phyloP scores from a whole-genome alignment of 768 basidiomycete genomes.

The Dendrothele bispora region DNA sequence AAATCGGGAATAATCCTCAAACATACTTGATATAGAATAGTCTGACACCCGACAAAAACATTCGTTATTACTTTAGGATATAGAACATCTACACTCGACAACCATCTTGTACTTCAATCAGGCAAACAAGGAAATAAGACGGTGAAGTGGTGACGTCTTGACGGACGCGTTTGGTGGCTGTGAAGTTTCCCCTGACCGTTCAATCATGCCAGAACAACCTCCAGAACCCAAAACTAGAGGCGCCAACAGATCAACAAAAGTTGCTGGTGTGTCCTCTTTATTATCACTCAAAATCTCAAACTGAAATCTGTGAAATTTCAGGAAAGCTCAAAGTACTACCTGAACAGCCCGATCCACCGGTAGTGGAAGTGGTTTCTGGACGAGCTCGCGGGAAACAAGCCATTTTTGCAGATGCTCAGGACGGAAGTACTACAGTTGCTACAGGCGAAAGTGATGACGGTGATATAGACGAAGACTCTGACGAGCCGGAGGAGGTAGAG shows the following conservation, averaged over 20 bases:
- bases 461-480: conserved; percentile 61
- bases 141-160: too few relatives aligned
- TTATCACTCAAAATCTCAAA: too few relatives aligned
- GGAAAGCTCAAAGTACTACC: conserved; percentile 89
- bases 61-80: too few relatives aligned
- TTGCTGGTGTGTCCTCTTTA: conserved; percentile 21
- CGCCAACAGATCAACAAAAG: conserved; percentile 56
- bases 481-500: conserved; percentile 61
- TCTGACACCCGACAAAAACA: too few relatives aligned
- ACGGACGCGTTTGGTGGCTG: neutral
- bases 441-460: conserved; percentile 71
- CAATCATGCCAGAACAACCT: conserved; percentile 3
- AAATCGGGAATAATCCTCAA: too few relatives aligned
- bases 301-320: conserved; percentile 32
- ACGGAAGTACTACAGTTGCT: conserved; percentile 44
- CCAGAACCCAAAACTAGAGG: conserved; percentile 46
- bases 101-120: too few relatives aligned
- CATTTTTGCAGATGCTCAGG: conserved; percentile 32
- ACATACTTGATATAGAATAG: too few relatives aligned
- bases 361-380: conserved; percentile 21
- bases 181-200: neutral
- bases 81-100: too few relatives aligned
- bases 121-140: too few relatives aligned
- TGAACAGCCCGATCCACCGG: conserved; percentile 66
- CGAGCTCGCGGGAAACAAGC: conserved; percentile 16